Evolutionary conservation across 164 flowering plant genomes (phyloP), one percentile per base, ranked within the genome.

Genomic region (Dillenia suffruticosa): DNA sequence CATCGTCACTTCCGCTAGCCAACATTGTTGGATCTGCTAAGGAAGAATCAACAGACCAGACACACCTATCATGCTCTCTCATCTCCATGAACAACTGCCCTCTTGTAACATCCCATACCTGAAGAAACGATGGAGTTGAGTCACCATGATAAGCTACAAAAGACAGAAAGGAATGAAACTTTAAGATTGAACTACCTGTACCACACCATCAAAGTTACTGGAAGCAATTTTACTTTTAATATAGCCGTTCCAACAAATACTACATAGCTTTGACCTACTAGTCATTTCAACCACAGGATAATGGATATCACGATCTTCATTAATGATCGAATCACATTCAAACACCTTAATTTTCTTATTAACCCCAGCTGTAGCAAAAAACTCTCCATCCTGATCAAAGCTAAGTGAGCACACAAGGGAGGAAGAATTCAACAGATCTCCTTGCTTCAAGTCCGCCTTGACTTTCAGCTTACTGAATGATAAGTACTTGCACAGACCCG

Each of bases 1-100:
- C 78, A 77, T 95, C 99, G 57, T 95, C 97, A 65, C 99, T 92
- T 63, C 97, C 99, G 61, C 99, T 95, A 2, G 97, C 99, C 77
- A 95, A 74, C 72, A 84, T 63, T 49, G 96, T 95, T 49, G 97
- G 99, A 72, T 92, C 97, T 61, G 85, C 89, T 52, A 82, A 73
- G 40, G 99, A 92, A 57, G 79, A 92, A 72, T 95, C 97, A 43
- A 92, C 80, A 44, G 97, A 92, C 99, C 99, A 95, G 9, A 90
- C 92, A 14, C 99, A 94, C 68, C 75, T 84, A 66, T 86, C 97
- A 65, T 95, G 99, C 82, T 92, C 99, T 75, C 72, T 80, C 94
- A 95, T 83, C 67, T 88, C 97, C 65, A 64, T 72, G 12, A 82
- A 74, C 13, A 76, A 82, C 71, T 88, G 94, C 70, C 85, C 82